These are phyloP conservation scores for Pseudodiploospora longispora DNA, from an alignment of 2,329 filamentous ascomycete species.

Conservation along the genomic window DNA sequence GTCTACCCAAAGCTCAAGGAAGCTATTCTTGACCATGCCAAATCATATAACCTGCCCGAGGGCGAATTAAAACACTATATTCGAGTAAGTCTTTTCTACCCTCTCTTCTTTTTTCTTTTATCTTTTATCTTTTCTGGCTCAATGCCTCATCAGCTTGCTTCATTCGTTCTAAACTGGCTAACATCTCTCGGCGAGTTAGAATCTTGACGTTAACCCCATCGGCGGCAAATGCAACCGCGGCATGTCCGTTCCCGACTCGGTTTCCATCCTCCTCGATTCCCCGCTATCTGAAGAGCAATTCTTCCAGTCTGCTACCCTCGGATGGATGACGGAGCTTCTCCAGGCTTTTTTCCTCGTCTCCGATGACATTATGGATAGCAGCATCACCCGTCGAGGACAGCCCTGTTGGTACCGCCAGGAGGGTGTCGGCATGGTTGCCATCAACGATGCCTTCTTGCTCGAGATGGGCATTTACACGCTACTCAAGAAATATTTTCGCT, in stretches of 20 bases:
- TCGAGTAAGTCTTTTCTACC: background rate
- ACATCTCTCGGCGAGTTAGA: conserved; percentile 38
- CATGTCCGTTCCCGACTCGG: conserved; percentile 93
- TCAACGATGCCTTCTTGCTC: conserved; percentile 97
- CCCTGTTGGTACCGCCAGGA: conserved; percentile 95
- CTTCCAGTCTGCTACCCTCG: conserved; percentile 78
- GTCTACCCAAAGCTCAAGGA: conserved; percentile 81
- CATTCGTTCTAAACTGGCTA: background rate
- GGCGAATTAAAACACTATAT: conserved; percentile 52
- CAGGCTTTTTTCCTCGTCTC: conserved; percentile 98
- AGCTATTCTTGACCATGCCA: conserved; percentile 70
- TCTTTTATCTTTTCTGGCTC: conserved; percentile 4
- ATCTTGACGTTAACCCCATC: conserved; percentile 74
- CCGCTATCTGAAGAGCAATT: conserved; percentile 74
- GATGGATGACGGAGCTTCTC: conserved; percentile 96
- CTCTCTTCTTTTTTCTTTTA: conserved; percentile 11
- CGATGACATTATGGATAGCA: conserved; percentile 97
- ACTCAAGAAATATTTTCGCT: conserved; percentile 87
- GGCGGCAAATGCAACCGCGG: conserved; percentile 98
- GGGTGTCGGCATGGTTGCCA: conserved; percentile 88
- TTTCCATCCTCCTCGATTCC: conserved; percentile 65
- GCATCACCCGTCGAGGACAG: conserved; percentile 86
- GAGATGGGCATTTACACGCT: conserved; percentile 85
- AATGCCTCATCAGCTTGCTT: background rate
- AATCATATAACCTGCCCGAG: conserved; percentile 73